Evolutionary conservation across 2,329 filamentous ascomycete species (phyloP).

Genomic region (Ophiocordyceps australis): DNA sequence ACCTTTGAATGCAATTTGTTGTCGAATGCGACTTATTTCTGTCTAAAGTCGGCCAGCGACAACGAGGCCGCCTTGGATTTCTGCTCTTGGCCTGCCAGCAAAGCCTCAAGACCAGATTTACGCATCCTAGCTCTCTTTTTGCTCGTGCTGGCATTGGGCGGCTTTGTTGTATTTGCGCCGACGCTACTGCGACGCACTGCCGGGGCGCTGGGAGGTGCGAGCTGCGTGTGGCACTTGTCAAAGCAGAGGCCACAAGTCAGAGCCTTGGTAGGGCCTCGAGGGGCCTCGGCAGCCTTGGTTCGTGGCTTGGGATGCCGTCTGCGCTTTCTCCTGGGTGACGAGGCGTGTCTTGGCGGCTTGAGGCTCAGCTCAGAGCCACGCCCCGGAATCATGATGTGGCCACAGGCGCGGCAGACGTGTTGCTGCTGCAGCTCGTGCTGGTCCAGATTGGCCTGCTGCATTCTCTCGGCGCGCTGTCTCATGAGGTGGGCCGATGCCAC

Average conservation of each 20-base stretch:
- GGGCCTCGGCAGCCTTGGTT: constrained; percentile 1
- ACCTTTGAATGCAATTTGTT: background rate
- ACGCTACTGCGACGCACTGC: constrained; percentile 6
- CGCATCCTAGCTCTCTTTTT: constrained; percentile 47
- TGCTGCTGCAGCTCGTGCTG: constrained; percentile 30
- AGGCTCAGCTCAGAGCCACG: constrained; percentile 21
- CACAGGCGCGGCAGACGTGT: constrained; percentile 39
- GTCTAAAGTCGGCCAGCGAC: constrained; percentile 38
- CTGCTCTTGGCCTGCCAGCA: constrained; percentile 34
- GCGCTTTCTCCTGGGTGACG: background rate
- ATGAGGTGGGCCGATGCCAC: constrained; percentile 42
- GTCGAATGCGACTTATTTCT: constrained; percentile 8
- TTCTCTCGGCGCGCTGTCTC: constrained; percentile 28
- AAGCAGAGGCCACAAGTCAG: constrained; percentile 26
- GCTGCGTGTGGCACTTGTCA: too few relatives aligned
- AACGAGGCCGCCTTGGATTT: constrained; percentile 22
- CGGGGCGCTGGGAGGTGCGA: constrained; percentile 19
- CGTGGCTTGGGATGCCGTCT: background rate
- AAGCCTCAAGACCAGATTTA: constrained; percentile 47
- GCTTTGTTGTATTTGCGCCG: constrained; percentile 3
- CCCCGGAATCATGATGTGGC: constrained; percentile 38
- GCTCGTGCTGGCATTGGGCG: constrained; percentile 37
- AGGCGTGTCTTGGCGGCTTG: constrained; percentile 7
- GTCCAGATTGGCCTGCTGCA: constrained; percentile 25
- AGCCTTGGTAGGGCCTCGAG: constrained; percentile 4